Base-by-base conservation (phyloP, 306 rosid species). In the Delonix regia region DNA sequence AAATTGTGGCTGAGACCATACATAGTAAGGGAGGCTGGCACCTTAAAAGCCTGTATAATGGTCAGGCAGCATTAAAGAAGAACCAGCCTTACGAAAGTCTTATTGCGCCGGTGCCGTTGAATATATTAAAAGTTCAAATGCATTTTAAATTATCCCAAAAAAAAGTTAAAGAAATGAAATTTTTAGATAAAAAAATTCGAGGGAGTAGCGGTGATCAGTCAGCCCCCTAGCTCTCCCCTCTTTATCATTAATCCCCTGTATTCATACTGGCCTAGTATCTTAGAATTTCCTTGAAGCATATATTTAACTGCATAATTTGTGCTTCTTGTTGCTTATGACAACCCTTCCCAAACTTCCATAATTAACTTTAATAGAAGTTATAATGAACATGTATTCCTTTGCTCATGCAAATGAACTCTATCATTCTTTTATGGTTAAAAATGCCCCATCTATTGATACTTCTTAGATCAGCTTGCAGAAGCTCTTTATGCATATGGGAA, bases 401-500 rank as follows among this genome's bases (percentile, higher is more conserved):
- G 27, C 68, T 62, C 61, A 69, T 65, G 41, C 28, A 9, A 12
- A 47, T 25, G 34, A 42, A 56, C 57, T 67, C 59, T 59, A 12
- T 4, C 33, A 18, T 30, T 48, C 6, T 27, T 27, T 60, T 53
- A 10, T 25, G 9, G 75, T 68, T 68, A 18, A 76, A 57, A 48
- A 28, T 38, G 3, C 24, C 15, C 42, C 57, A 39, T 59, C 38
- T 73, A 53, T 80, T 75, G 74, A 73, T 67, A 24, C 21, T 67
- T 79, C 59, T 69, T 9, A 56, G 56, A 64, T 55, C 85, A 94
- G 99, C 95, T 94, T 83, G 97, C 97, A 63, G 97, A 94, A 91
- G 94, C 97, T 70, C 67, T 87, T 44, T 89, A 81, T 53, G 93
- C 90, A 9, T 94, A 89, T n/a, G 99, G 98, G 49, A 88, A 47